A percentile compares a stretch with the other conserved stretches of the same genome.
Conservation (phyloP, 2,329 filamentous ascomycete genomes). For the Fusarium burgessii region DNA sequence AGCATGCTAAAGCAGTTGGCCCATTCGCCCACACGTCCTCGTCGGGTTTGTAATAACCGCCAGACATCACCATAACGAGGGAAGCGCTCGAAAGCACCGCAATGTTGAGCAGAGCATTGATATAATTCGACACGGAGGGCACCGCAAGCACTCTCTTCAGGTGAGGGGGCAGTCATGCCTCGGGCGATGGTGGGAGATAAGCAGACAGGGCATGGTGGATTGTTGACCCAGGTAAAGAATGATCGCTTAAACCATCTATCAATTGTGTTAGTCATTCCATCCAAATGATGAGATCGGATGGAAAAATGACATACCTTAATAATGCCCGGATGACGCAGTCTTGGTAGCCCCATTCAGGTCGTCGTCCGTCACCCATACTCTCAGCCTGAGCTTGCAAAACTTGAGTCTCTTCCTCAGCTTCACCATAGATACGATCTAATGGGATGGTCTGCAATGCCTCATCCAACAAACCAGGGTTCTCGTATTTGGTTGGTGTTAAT, state of each 20-base stretch:
- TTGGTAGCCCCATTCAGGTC: constrained; percentile 95
- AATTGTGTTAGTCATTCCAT: constrained; percentile 32
- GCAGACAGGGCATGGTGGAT: constrained; percentile 87
- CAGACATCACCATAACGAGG: constrained; percentile 96
- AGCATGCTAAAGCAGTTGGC: constrained; percentile 99
- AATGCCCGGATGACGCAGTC: constrained; percentile 94
- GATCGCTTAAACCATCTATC: constrained; percentile 87
- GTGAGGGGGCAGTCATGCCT: constrained; percentile 85
- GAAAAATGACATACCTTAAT: constrained; percentile 71
- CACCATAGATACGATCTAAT: constrained; percentile 89
- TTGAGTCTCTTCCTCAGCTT: constrained; percentile 93
- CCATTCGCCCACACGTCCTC: constrained; percentile 94
- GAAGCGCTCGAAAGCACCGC: constrained; percentile 86
- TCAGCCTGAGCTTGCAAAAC: constrained; percentile 88
- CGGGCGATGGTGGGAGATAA: constrained; percentile 83
- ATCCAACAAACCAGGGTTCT: constrained; percentile 94
- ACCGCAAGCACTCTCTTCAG: constrained; percentile 89
- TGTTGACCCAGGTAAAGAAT: constrained; percentile 98
- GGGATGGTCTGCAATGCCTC: constrained; percentile 90
- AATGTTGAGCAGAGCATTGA: constrained; percentile 81
- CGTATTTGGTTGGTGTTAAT: constrained; percentile 90
- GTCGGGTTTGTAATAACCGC: constrained; percentile 85
- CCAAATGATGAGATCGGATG: neutral
- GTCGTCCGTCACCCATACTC: constrained; percentile 83
- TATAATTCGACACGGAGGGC: constrained; percentile 92